Conservation (phyloP, 2,329 filamentous ascomycete species). For the Alternaria sp. region DNA sequence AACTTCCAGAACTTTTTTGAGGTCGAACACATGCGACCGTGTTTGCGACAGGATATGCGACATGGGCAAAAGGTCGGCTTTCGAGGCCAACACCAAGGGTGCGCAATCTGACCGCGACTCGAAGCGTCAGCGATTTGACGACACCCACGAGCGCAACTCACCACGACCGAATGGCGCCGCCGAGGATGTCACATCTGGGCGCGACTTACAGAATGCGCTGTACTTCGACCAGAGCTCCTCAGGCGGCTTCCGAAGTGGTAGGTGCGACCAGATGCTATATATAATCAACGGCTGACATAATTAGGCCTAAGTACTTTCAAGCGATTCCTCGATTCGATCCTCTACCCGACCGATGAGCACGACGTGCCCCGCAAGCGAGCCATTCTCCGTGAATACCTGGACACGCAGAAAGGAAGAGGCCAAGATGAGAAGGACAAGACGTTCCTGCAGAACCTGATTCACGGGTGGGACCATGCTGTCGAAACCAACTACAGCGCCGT, state of each 20-base stretch:
- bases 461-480: conserved; percentile 85
- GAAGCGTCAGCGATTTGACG: conserved; percentile 43
- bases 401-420: conserved; percentile 60
- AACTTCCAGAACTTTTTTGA: conserved; percentile 29
- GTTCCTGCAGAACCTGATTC: conserved; percentile 80
- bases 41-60: conserved; percentile 14
- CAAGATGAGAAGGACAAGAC: conserved; percentile 64
- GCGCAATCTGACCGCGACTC: conserved; percentile 29
- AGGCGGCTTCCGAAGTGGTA: conserved; percentile 40
- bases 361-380: conserved; percentile 56
- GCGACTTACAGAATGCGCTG: conserved; percentile 46
- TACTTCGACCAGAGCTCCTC: conserved; percentile 47
- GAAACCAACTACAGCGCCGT: conserved; percentile 81
- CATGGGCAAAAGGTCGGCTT: conserved; percentile 45
- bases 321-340: conserved; percentile 68
- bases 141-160: conserved; percentile 32
- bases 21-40: conserved; percentile 6
- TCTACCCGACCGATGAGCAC: conserved; percentile 62
- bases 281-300: conserved; percentile 13
- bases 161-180: conserved; percentile 24
- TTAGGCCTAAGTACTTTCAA: conserved; percentile 73
- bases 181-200: conserved; percentile 43
- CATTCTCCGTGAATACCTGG: conserved; percentile 74
- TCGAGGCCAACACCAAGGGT: conserved; percentile 35
- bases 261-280: neutral